Percentiles rank a stretch among this genome's conserved stretches.
phyloP scores from a whole-genome alignment of 495 filamentous ascomycete species.

The Neohortaea acidophila region DNA sequence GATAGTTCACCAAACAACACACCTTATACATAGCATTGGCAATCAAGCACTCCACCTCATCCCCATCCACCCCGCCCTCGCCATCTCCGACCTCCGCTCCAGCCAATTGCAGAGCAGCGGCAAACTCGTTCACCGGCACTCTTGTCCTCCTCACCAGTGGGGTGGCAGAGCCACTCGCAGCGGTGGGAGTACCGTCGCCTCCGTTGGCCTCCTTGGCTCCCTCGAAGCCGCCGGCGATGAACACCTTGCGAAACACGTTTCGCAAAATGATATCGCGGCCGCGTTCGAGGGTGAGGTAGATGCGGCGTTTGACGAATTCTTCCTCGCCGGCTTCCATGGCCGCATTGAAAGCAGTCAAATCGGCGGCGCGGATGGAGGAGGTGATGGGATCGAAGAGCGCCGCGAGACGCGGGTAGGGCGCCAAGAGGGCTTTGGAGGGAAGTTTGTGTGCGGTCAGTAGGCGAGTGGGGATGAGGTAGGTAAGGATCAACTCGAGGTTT shows the following conservation, averaged over 20 bases:
- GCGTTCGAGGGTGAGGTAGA: constrained; percentile 85
- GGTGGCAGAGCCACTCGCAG: too few relatives aligned
- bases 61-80: constrained; percentile 52
- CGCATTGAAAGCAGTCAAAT: constrained; percentile 69
- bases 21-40: constrained; percentile 97
- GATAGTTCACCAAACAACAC: background rate
- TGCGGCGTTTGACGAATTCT: constrained; percentile 85
- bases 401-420: constrained; percentile 61
- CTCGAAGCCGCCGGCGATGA: constrained; percentile 63
- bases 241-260: constrained; percentile 82
- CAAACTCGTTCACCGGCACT: constrained; percentile 68
- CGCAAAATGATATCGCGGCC: constrained; percentile 80
- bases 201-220: constrained; percentile 49
- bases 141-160: constrained; percentile 49
- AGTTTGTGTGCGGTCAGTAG: constrained; percentile 75
- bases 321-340: constrained; percentile 67
- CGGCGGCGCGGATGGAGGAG: constrained; percentile 60
- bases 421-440: constrained; percentile 54
- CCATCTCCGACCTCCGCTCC: constrained; percentile 17
- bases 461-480: constrained; percentile 83
- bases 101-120: constrained; percentile 39
- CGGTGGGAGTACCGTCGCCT: too few relatives aligned
- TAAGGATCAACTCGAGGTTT: constrained; percentile 88
- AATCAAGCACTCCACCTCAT: constrained; percentile 90
- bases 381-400: constrained; percentile 62